Evolutionary conservation across 257 asterid species (phyloP), one percentile per base, ranked within the genome.

Genomic region (Fraxinus cuspidata): DNA sequence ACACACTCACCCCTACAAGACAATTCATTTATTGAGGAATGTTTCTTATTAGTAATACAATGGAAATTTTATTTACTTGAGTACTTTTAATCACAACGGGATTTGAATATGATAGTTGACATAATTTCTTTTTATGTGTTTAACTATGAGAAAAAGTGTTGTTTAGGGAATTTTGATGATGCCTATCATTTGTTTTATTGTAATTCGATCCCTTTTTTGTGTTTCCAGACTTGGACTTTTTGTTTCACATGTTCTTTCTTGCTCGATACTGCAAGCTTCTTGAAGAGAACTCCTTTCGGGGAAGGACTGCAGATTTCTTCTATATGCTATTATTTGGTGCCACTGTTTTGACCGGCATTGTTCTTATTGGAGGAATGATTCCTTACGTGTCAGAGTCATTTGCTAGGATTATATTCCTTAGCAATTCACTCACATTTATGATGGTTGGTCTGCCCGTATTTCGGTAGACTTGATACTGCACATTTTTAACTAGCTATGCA

Each of bases 211-310:
- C 67, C 40, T 64, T 74, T 70, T 75, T 83, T 10, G 8, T 42
- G 18, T 72, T 81, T 81, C 53, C 99, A 96, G 99, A 96, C 78
- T 84, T 96, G 96, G 98, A 96, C 89, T 96, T 96, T 78, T 82
- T 96, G 88, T 96, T 96, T 85, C 99, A 96, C 94, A 96, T 96
- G 99, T 96, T 96, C 92, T 96, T 96, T 85, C 94, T 96, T 76
- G 99, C 97, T 73, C 96, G 99, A 18, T 96, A 96, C 91, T 96
- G 98, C 94, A 96, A 93, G 91, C 99, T 93, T 84, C 95, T 93
- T 56, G 99, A 96, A 84, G 99, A 96, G 86, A 93, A 96, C 79
- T 89, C 98, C 71, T 96, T 93, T 78, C 93, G 99, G 66, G 97
- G 98, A 80, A 90, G 96, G 87, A 90, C 99, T 8, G 98, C 99